Evolutionary conservation across 1,284 basidiomycete species (phyloP).

Genomic region (Xerocomus nothofagi): DNA sequence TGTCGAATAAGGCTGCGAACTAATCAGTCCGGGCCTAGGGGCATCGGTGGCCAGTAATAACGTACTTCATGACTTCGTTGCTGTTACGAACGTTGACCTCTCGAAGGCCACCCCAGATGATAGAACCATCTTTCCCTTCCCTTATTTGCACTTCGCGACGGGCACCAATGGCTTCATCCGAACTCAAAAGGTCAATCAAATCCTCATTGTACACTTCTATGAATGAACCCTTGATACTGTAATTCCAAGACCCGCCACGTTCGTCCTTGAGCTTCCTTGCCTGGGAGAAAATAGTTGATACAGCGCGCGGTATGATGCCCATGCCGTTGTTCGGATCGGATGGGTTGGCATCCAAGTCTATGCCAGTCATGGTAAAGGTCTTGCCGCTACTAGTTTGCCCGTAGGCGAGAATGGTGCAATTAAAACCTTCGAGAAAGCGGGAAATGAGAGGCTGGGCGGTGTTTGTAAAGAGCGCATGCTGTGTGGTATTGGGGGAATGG

Average conservation of each 20-base stretch:
- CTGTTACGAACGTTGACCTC: conserved; percentile 86
- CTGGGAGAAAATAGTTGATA: conserved; percentile 85
- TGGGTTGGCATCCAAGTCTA: conserved; percentile 82
- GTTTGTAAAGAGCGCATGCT: conserved; percentile 81
- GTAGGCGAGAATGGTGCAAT: conserved; percentile 97
- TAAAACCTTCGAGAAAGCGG: conserved; percentile 94
- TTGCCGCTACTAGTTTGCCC: conserved; percentile 98
- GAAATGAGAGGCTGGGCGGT: conserved; percentile 86
- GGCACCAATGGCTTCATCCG: conserved; percentile 61
- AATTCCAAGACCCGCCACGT: conserved; percentile 71
- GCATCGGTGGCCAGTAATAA: conserved; percentile 23
- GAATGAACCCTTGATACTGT: conserved; percentile 80
- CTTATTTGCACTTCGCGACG: conserved; percentile 91
- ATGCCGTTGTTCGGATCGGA: conserved; percentile 73
- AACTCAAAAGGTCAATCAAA: conserved; percentile 83
- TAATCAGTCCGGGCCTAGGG: conserved; percentile 18
- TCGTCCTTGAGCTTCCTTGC: conserved; percentile 78
- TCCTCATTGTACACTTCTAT: conserved; percentile 99
- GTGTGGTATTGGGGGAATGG: conserved; percentile 78
- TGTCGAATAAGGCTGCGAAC: conserved; percentile 70
- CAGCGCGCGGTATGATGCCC: conserved; percentile 95
- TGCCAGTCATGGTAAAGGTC: conserved; percentile 95
- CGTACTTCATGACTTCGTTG: conserved; percentile 89
- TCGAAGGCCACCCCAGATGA: conserved; percentile 94
- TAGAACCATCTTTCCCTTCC: conserved; percentile 94